Evolutionary conservation across 2,329 filamentous ascomycete species (phyloP).

Genomic region (Volutella citrinella): DNA sequence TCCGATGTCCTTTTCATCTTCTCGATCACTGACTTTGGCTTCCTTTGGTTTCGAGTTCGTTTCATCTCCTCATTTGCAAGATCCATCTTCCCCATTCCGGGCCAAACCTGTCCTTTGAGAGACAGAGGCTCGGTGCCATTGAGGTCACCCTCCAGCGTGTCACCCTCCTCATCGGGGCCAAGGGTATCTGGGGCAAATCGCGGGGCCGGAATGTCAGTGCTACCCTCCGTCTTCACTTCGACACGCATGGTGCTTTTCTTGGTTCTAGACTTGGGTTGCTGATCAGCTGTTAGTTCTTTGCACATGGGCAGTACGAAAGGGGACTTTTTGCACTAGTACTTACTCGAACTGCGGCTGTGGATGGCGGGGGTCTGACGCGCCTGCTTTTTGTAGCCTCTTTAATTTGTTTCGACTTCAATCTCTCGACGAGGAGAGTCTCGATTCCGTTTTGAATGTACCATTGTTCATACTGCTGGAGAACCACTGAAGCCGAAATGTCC

Average conservation of each 20-base stretch:
- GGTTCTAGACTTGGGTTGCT: too few relatives aligned
- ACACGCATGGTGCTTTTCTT: too few relatives aligned
- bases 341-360: constrained; percentile 20
- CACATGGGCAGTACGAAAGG: too few relatives aligned
- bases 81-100: constrained; percentile 80
- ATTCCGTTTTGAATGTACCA: constrained; percentile 77
- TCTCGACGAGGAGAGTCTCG: constrained; percentile 70
- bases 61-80: constrained; percentile 71
- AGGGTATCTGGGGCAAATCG: constrained; percentile 27
- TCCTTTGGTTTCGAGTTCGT: constrained; percentile 74
- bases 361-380: constrained; percentile 28
- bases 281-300: constrained; percentile 22
- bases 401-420: constrained; percentile 72
- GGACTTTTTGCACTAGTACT: too few relatives aligned
- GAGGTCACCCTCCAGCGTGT: constrained; percentile 25
- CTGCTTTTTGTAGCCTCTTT: constrained; percentile 58
- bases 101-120: constrained; percentile 71
- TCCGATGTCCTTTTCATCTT: constrained; percentile 64
- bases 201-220: too few relatives aligned
- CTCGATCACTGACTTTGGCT: constrained; percentile 67
- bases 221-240: too few relatives aligned
- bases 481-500: constrained; percentile 60
- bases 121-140: constrained; percentile 30
- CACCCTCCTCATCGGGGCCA: constrained; percentile 26
- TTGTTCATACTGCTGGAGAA: constrained; percentile 66